Conservation (phyloP, 2,329 filamentous ascomycete species). For the Dactylonectria estremocensis region DNA sequence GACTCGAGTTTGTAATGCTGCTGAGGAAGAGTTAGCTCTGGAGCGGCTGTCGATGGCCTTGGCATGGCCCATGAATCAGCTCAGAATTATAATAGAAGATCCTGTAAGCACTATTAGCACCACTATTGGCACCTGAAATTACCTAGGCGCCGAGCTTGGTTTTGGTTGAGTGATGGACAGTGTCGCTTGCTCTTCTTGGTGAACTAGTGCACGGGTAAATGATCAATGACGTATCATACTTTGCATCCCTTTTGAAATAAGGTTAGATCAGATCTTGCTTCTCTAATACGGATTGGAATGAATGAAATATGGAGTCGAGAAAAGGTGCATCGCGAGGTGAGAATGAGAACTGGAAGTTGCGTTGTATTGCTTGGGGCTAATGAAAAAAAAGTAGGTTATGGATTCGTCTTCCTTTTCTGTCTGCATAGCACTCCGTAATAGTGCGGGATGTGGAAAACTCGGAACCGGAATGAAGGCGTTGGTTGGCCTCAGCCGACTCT, state of each 20-base stretch:
- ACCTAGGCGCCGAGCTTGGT: not conserved
- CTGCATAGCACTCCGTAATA: no score
- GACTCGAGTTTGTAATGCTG: not conserved
- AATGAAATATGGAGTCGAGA: not conserved
- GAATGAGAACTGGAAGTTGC: not conserved
- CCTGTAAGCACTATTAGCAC: not conserved
- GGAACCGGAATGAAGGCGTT: slow-evolving; percentile 13
- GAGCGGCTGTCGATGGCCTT: not conserved
- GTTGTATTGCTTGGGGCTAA: no score
- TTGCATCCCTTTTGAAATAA: slow-evolving; percentile 5
- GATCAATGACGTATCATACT: slow-evolving; percentile 11
- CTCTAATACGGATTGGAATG: not conserved
- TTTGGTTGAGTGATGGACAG: not conserved
- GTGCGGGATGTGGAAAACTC: slow-evolving; percentile 8
- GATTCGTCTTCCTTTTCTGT: not conserved
- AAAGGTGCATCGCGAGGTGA: not conserved
- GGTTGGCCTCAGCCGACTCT: slow-evolving; percentile 10
- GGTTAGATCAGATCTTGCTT: slow-evolving; percentile 17
- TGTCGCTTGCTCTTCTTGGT: not conserved
- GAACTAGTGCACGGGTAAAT: slow-evolving; percentile 3
- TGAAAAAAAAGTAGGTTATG: not conserved
- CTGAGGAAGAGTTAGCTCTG: not conserved
- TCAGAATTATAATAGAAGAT: not conserved
- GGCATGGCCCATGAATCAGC: not conserved
- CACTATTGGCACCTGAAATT: not conserved